Percentiles rank a stretch among this genome's conserved stretches.
Evolutionary conservation across 2,329 filamentous ascomycete species (phyloP).

Genomic region (Fusarium acutatum): DNA sequence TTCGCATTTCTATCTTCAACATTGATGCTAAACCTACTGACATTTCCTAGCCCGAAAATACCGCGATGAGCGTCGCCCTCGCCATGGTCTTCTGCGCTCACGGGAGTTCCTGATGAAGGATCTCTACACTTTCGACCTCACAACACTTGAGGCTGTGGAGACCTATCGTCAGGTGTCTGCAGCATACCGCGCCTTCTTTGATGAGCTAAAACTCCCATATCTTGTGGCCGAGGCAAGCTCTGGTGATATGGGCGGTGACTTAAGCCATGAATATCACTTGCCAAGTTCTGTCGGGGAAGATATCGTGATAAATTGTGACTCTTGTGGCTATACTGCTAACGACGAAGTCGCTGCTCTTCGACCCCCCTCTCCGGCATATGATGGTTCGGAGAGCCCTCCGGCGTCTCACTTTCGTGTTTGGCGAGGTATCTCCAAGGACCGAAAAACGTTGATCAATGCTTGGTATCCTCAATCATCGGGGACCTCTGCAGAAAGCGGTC

Average conservation of each 20-base stretch:
- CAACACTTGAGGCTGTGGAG: conserved; percentile 70
- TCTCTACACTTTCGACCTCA: conserved; percentile 91
- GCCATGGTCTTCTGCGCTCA: conserved; percentile 86
- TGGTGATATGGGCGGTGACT: conserved; percentile 91
- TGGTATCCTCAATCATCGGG: conserved; percentile 63
- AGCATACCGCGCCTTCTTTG: conserved; percentile 80
- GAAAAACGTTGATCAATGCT: conserved; percentile 72
- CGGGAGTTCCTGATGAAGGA: conserved; percentile 99
- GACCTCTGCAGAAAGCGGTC: conserved; percentile 41
- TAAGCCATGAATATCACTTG: conserved; percentile 96
- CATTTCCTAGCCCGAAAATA: conserved; percentile 79
- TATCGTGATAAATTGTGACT: conserved; percentile 76
- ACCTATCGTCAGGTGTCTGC: conserved; percentile 80
- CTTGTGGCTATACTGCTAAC: conserved; percentile 82
- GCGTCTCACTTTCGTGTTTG: conserved; percentile 54
- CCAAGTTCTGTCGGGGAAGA: conserved; percentile 84
- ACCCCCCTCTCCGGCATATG: neutral
- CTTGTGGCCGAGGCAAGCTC: conserved; percentile 89
- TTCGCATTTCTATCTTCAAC: conserved; percentile 42
- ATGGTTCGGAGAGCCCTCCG: neutral
- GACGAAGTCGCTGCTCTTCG: conserved; percentile 77
- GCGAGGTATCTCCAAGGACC: conserved; percentile 74
- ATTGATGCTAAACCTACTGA: conserved; percentile 22
- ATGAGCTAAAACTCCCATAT: conserved; percentile 84
- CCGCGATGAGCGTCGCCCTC: conserved; percentile 87